These are phyloP conservation scores for Spergularia marina DNA, from an alignment of 148 eudicot species.

Conservation along the genomic window DNA sequence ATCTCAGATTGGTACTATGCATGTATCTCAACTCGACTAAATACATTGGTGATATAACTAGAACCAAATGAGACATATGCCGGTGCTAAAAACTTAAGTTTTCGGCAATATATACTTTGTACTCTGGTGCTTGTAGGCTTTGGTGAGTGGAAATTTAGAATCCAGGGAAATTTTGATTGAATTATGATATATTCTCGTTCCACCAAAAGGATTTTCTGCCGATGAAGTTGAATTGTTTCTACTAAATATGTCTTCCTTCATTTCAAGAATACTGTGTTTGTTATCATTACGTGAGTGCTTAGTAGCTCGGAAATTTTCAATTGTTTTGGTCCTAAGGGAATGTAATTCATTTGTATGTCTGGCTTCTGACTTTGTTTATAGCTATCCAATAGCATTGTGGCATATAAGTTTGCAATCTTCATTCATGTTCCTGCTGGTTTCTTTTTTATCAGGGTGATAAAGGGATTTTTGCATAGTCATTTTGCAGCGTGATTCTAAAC, in stretches of 20 bases:
- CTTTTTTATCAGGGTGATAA: conserved; percentile 18
- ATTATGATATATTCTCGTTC: neutral
- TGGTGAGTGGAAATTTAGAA: neutral
- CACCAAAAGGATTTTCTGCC: neutral
- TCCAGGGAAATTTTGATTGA: neutral
- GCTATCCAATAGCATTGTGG: neutral
- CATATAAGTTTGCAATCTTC: neutral
- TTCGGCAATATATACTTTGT: neutral
- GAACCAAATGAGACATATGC: too few relatives aligned
- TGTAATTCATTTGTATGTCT: neutral
- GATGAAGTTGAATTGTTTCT: neutral
- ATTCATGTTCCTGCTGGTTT: conserved; percentile 14
- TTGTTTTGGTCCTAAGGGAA: neutral
- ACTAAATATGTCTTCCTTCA: neutral
- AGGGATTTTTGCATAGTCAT: conserved; percentile 2
- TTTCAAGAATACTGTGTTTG: neutral
- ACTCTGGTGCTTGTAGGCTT: neutral
- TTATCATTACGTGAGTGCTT: neutral
- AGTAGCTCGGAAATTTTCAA: neutral
- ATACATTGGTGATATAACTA: too few relatives aligned
- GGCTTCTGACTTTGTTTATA: neutral
- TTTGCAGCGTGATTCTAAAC: neutral
- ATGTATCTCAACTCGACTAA: too few relatives aligned
- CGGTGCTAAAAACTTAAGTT: too few relatives aligned
- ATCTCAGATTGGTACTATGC: neutral